These are phyloP conservation scores for Botryotinia globosa DNA, from an alignment of 2,329 filamentous ascomycete species.

Conservation along the genomic window DNA sequence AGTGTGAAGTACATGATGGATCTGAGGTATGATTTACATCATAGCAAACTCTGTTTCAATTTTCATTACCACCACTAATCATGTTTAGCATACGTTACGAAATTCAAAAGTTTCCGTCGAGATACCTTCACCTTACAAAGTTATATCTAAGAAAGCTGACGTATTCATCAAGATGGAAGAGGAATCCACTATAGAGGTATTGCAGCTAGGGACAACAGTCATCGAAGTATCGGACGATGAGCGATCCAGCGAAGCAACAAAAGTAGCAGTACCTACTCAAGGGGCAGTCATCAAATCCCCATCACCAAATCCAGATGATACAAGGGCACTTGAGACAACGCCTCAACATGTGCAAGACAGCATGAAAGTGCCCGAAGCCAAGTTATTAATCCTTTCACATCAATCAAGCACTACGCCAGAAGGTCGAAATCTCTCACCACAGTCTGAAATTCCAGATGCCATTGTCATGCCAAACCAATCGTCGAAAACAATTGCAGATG, in stretches of 20 bases:
- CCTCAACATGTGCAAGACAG: not conserved
- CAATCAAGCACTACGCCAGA: not conserved
- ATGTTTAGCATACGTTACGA: not conserved
- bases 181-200: not conserved
- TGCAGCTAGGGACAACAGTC: not conserved
- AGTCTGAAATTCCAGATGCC: not conserved
- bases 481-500: not conserved
- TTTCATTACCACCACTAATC: not conserved
- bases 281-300: not conserved
- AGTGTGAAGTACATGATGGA: not conserved
- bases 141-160: not conserved
- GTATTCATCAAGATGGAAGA: slow-evolving; percentile 8
- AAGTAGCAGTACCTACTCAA: not conserved
- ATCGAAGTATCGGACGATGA: not conserved
- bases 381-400: not conserved
- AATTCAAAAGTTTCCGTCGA: not conserved
- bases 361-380: not conserved
- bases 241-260: not conserved
- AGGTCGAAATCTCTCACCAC: not conserved
- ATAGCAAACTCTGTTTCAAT: not conserved
- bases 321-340: not conserved
- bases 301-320: not conserved
- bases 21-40: not conserved
- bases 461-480: not conserved
- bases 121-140: not conserved